Conservation (phyloP, 2,329 filamentous ascomycete genomes). For the Zalaria sp. region DNA sequence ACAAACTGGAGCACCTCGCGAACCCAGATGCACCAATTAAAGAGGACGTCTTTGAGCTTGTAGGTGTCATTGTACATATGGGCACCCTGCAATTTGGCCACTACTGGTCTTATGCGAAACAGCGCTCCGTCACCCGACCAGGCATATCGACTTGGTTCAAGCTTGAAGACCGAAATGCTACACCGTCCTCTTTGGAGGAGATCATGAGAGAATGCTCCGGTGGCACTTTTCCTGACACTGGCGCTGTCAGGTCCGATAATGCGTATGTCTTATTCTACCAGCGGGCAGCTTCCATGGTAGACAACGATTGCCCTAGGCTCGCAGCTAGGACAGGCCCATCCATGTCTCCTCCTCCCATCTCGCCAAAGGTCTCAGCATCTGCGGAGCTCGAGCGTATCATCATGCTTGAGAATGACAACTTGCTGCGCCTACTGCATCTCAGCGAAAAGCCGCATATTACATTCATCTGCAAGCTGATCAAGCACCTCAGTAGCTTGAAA, state of each 20-base stretch:
- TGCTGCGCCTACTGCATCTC: constrained; percentile 65
- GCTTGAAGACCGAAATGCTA: constrained; percentile 85
- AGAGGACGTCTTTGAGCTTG: constrained; percentile 77
- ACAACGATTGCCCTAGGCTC: no score
- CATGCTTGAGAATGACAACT: constrained; percentile 54
- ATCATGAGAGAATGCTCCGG: constrained; percentile 65
- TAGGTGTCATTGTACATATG: constrained; percentile 87
- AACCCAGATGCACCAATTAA: constrained; percentile 40
- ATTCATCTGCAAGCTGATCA: constrained; percentile 38
- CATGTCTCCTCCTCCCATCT: neutral
- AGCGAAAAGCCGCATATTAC: constrained; percentile 57
- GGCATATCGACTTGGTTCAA: constrained; percentile 53
- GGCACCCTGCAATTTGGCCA: constrained; percentile 90
- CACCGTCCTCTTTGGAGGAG: constrained; percentile 55
- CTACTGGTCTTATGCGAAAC: constrained; percentile 78
- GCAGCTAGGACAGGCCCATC: neutral
- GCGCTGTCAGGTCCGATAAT: constrained; percentile 48
- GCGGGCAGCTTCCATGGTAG: constrained; percentile 50
- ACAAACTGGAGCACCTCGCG: constrained; percentile 74
- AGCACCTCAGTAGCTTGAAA: no score
- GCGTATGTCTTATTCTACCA: constrained; percentile 99
- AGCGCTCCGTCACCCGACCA: neutral
- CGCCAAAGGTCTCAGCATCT: constrained; percentile 31
- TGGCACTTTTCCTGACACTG: constrained; percentile 20
- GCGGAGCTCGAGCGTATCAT: constrained; percentile 40